phyloP scores from a whole-genome alignment of 2,329 filamentous ascomycete genomes.

The Emergomyces africanus region DNA sequence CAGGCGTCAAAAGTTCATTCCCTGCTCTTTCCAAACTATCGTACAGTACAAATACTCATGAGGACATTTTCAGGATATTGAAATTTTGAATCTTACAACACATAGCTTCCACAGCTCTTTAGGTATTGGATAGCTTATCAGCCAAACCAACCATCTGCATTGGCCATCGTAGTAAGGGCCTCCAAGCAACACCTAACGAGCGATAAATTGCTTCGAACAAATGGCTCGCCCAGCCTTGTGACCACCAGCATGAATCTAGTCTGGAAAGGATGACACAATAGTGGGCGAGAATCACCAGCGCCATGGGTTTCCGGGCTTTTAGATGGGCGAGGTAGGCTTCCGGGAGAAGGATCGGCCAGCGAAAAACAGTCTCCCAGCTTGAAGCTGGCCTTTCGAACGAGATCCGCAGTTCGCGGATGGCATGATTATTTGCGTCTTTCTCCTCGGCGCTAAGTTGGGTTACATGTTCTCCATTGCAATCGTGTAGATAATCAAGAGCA shows the following conservation, averaged over 20 bases:
- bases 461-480: constrained; percentile 11
- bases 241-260: constrained; percentile 53
- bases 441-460: constrained; percentile 12
- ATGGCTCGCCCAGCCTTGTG: constrained; percentile 51
- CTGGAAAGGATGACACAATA: constrained; percentile 53
- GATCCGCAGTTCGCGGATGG: constrained; percentile 12
- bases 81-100: background rate
- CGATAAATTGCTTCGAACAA: constrained; percentile 49
- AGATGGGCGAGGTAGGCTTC: constrained; percentile 52
- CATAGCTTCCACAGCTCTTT: background rate
- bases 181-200: constrained; percentile 12
- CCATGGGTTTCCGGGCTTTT: constrained; percentile 45
- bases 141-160: constrained; percentile 13
- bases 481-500: constrained; percentile 11
- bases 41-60: too few relatives aligned
- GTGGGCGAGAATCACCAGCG: constrained; percentile 51
- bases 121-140: background rate
- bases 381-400: constrained; percentile 13
- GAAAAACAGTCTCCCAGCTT: constrained; percentile 36
- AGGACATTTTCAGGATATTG: background rate
- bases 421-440: constrained; percentile 13
- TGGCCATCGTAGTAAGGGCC: constrained; percentile 14
- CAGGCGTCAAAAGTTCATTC: too few relatives aligned
- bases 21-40: too few relatives aligned
- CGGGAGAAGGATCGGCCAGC: constrained; percentile 49